Base-by-base conservation (phyloP, 495 filamentous ascomycete species). In the Penicillium cataractarum region DNA sequence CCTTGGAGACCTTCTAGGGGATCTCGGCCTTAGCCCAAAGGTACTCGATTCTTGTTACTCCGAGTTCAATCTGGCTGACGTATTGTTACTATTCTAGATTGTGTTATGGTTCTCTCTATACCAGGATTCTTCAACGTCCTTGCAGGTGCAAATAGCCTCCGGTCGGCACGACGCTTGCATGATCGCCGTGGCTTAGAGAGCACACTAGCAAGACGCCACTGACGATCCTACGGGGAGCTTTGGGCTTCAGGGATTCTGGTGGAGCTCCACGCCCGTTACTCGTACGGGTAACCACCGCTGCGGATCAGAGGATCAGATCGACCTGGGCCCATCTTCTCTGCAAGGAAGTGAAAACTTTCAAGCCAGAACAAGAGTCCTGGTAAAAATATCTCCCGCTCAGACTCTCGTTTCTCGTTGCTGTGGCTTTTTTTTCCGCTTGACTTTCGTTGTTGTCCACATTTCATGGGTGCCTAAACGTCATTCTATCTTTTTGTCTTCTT, bases 121-220 rank as follows among this genome's bases (percentile, higher is more conserved):
- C 33, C 40, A 19, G 19, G 12, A 2, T 15, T 21, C 13, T 27
- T n/a, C 26, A 52, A 17, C 49, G 49, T 19, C 49, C 26, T 51
- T 51, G 24, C 56, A 27, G 29, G 33, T 56, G 21, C 55, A 49
- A 58, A 46, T 58, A 58, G 42, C 55, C 55, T 58, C 22, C 26
- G 17, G 24, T 27, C 26, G 39, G 40, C 39, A 17, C 33, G 33
- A 29, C 27, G 21, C 3, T 15, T 44, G 48, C 53, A 61, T 58
- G 64, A 66, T 66, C 64, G 61, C n/a, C 61, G 37, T 8, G 9
- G 13, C 32, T 24, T 21, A 31, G 6, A 24, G 61, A 49, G 39
- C 26, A 15, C 32, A 39, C 64, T 67, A 64, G 61, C 57, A 46
- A 54, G 17, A 49, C 61, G 67, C 67, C 67, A 70, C 67, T 63